Evolutionary conservation across 306 rosid genomes (phyloP), one percentile per base, ranked within the genome.

Genomic region (Prunus dulcis): DNA sequence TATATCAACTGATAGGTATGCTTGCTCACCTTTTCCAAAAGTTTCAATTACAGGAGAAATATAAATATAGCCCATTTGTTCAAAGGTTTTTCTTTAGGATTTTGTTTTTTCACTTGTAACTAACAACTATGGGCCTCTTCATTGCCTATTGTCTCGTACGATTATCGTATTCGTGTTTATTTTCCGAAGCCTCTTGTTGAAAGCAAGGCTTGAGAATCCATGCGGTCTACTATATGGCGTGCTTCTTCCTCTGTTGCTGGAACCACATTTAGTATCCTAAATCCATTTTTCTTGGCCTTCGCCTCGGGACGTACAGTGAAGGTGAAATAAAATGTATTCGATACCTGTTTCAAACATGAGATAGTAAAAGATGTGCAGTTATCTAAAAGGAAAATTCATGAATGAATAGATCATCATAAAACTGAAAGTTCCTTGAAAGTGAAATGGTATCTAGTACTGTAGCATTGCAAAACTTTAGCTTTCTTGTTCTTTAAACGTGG

Each of bases 201-300:
- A 20, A 77, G 84, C 87, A 87, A 76, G 79, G 84, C 80, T 72
- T 88, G 96, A 50, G 97, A 92, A 82, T 89, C 97, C 86, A 89
- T 88, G 64, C 93, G 93, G 78, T 91, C 97, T 45, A 95, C 79
- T 57, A 95, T 82, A 4, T 85, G 92, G 17, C 78, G 89, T 0
- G 99, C 99, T 89, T 92, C 99, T 86, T 95, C 99, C 84, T 88
- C 99, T 2, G 99, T 90, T n/a, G 97, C 88, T 0, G 97, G 99
- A 79, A 95, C 97, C 50, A 92, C 97, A 2, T 83, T 89, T 52
- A 94, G 80, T 68, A 95, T 81, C 70, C 75, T 90, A 32, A 82
- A 83, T 73, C 89, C 88, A 52, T 86, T 84, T 73, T 83, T 84
- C 27, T n/a, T 74, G 3, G 89, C 91, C 84, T 87, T 92, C 28